A percentile compares a stretch with the other conserved stretches of the same genome.
These are phyloP conservation scores for Trifolium repens DNA, from an alignment of 306 rosid species.

Conservation along the genomic window DNA sequence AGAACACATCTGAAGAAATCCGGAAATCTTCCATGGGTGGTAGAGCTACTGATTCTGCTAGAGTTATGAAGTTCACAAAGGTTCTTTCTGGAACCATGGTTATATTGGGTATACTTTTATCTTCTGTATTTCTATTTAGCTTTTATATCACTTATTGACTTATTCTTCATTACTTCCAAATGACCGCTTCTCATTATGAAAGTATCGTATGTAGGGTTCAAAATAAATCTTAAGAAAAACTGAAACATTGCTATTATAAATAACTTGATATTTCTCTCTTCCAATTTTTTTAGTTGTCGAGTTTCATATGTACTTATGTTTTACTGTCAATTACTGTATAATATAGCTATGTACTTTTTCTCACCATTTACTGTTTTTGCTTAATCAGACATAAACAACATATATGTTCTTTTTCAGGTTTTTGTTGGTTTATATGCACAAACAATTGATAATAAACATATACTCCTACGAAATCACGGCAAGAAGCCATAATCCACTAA, in stretches of 20 bases:
- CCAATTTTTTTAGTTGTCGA: background rate
- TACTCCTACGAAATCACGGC: background rate
- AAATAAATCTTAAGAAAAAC: conserved; percentile 6
- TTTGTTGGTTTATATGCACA: conserved; percentile 10
- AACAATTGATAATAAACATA: conserved; percentile 13
- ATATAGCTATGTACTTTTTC: background rate
- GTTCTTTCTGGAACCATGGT: conserved; percentile 81
- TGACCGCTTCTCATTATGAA: conserved; percentile 2
- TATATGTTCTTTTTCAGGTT: background rate
- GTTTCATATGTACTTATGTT: background rate
- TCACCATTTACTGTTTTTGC: conserved; percentile 9
- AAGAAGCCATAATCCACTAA: conserved; percentile 14
- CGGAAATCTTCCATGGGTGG: conserved; percentile 67
- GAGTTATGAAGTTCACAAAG: conserved; percentile 81
- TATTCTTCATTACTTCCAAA: conserved; percentile 16
- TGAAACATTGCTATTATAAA: conserved; percentile 6
- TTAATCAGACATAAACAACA: background rate
- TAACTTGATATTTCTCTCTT: background rate
- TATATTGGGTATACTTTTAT: conserved; percentile 61
- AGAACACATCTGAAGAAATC: conserved; percentile 56
- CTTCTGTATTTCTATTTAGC: background rate
- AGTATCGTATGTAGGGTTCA: conserved; percentile 24
- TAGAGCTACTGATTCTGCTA: conserved; percentile 92
- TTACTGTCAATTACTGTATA: background rate
- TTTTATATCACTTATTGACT: conserved; percentile 4